Evolutionary conservation across 2,329 filamentous ascomycete genomes (phyloP).

Genomic region (Epichloe glyceriae): DNA sequence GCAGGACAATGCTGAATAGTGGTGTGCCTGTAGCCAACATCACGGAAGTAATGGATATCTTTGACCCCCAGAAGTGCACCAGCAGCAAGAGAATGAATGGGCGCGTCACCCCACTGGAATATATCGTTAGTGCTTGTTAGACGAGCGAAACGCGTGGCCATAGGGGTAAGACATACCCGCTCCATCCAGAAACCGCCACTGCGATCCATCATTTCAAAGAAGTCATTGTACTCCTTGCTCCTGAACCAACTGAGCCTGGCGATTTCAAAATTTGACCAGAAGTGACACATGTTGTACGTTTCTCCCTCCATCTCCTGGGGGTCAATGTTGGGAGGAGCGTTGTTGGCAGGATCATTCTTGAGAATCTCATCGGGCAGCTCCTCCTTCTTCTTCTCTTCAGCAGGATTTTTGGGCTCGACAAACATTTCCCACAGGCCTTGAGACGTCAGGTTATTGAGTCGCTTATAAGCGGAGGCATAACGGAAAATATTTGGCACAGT

Average conservation of each 20-base stretch:
- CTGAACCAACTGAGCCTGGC: constrained; percentile 90
- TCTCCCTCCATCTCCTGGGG: constrained; percentile 93
- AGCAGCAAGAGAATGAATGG: constrained; percentile 92
- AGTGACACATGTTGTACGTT: constrained; percentile 99
- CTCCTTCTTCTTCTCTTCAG: constrained; percentile 49
- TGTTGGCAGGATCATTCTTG: constrained; percentile 57
- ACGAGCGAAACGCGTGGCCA: not conserved
- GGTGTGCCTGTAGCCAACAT: constrained; percentile 95
- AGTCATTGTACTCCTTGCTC: constrained; percentile 93
- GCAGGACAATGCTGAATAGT: constrained; percentile 98
- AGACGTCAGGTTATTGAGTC: constrained; percentile 77
- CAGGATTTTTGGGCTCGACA: constrained; percentile 58
- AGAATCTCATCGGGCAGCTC: constrained; percentile 71
- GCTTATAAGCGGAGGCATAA: constrained; percentile 96
- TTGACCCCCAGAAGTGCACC: constrained; percentile 68
- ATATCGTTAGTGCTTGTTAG: constrained; percentile 12
- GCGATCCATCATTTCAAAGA: constrained; percentile 97
- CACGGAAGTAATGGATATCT: constrained; percentile 97
- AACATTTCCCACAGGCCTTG: constrained; percentile 99
- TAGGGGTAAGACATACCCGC: constrained; percentile 44
- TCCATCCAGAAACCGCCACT: constrained; percentile 99
- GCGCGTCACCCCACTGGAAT: constrained; percentile 86
- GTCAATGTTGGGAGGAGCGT: constrained; percentile 68
- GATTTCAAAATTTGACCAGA: constrained; percentile 99
- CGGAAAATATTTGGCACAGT: constrained; percentile 98